A percentile compares a stretch with the other conserved stretches of the same genome.
Evolutionary conservation across 768 basidiomycete species (phyloP).

Genomic region (Boletellus sp.): DNA sequence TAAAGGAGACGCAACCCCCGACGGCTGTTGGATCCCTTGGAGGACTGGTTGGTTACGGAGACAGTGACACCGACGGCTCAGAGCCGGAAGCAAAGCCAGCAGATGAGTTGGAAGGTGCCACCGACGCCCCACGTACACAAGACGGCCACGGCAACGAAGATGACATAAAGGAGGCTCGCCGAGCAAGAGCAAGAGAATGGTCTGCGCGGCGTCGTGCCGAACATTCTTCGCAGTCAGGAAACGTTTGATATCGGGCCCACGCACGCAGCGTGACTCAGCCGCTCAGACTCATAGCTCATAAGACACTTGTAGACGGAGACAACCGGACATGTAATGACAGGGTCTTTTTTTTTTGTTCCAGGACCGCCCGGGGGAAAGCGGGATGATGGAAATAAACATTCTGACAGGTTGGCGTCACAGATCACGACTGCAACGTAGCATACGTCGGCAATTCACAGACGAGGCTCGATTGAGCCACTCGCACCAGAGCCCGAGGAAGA

Average conservation of each 20-base stretch:
- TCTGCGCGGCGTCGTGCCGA: slow-evolving; percentile 44
- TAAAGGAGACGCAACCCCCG: slow-evolving; percentile 14
- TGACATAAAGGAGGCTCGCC: slow-evolving; percentile 43
- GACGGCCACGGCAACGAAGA: slow-evolving; percentile 5
- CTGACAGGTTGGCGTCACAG: no score
- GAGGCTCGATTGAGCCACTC: no score
- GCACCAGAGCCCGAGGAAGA: no score
- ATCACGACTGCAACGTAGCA: no score
- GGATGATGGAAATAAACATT: no score
- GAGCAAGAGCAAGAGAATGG: slow-evolving; percentile 58
- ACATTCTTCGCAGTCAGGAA: slow-evolving; percentile 8
- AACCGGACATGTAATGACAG: no score
- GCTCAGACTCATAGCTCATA: no score
- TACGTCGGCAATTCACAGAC: no score
- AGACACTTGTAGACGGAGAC: no score
- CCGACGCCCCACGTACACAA: not conserved
- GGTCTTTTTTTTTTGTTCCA: no score
- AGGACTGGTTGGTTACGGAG: slow-evolving; percentile 57
- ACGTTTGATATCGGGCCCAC: not conserved
- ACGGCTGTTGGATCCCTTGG: slow-evolving; percentile 36
- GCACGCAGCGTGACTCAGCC: no score
- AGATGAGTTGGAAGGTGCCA: not conserved
- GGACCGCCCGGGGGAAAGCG: no score
- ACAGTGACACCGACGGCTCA: slow-evolving; percentile 44
- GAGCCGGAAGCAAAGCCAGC: slow-evolving; percentile 28